Conservation (phyloP, 805 yeast genomes). For the Nakazawaea populi region DNA sequence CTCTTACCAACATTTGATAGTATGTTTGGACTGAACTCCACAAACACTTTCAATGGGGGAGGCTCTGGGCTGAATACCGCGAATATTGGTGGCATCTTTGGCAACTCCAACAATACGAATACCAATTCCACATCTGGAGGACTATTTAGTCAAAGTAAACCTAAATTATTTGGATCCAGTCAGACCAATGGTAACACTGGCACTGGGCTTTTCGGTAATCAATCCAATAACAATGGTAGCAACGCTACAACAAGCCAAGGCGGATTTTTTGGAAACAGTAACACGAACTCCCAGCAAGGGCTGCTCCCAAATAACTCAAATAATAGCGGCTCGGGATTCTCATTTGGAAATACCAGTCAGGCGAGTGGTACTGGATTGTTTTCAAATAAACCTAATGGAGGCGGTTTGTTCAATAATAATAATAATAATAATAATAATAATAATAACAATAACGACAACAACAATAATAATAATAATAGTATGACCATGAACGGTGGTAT, state of each 20-base stretch:
- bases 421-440: conserved; percentile 8
- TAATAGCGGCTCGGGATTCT: conserved; percentile 15
- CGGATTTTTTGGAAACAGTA: conserved; percentile 22
- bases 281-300: conserved; percentile 10
- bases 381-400: conserved; percentile 12
- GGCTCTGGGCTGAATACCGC: conserved; percentile 20
- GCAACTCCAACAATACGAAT: conserved; percentile 11
- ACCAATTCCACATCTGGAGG: conserved; percentile 1
- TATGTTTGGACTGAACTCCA: conserved; percentile 7
- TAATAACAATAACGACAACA: conserved; percentile 2
- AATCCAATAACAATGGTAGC: conserved; percentile 9
- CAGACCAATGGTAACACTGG: neutral
- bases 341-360: conserved; percentile 20
- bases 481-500: too few species aligned
- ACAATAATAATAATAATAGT: conserved; percentile 4
- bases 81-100: conserved; percentile 15
- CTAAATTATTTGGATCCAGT: neutral
- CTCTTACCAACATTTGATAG: too few species aligned
- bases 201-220: neutral
- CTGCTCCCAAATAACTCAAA: conserved; percentile 15
- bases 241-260: conserved; percentile 25
- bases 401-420: conserved; percentile 19
- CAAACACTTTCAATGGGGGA: conserved; percentile 24
- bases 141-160: neutral
- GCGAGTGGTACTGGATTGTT: conserved; percentile 5